These are phyloP conservation scores for Rubus parviflorus DNA, from an alignment of 306 rosid species.

Conservation along the genomic window DNA sequence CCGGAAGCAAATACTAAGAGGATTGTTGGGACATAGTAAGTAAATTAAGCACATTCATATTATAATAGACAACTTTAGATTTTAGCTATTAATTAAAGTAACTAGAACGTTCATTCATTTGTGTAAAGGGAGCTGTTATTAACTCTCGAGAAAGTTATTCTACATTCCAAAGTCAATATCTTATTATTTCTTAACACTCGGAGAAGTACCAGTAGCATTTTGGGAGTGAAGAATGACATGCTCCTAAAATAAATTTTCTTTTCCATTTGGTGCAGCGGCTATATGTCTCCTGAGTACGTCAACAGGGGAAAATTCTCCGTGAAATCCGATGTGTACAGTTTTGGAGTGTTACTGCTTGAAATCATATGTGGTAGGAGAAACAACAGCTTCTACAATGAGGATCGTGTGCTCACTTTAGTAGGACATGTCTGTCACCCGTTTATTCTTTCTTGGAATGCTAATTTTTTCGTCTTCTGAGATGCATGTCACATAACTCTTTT, in stretches of 20 bases:
- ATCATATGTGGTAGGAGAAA: slow-evolving; percentile 2
- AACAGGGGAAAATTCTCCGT: neutral
- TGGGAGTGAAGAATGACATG: neutral
- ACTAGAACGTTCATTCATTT: no score
- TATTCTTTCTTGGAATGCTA: neutral
- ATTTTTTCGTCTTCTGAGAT: neutral
- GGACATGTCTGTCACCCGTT: slow-evolving; percentile 19
- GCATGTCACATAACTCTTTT: neutral
- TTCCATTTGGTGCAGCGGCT: slow-evolving; percentile 18
- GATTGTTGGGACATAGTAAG: slow-evolving; percentile 39
- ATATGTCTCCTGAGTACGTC: slow-evolving; percentile 22
- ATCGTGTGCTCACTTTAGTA: slow-evolving; percentile 3
- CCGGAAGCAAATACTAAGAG: slow-evolving; percentile 1
- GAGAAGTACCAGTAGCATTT: no score
- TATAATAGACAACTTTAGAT: no score
- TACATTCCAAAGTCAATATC: no score
- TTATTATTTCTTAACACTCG: no score
- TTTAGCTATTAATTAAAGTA: no score
- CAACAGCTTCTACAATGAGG: slow-evolving; percentile 13
- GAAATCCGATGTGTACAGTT: neutral
- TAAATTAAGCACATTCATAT: neutral
- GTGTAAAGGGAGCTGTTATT: neutral
- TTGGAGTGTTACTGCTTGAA: slow-evolving; percentile 12
- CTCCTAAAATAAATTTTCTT: no score
- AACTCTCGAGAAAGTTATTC: no score